These are phyloP conservation scores for Colletotrichum lini DNA, from an alignment of 2,329 filamentous ascomycete species.

Conservation along the genomic window DNA sequence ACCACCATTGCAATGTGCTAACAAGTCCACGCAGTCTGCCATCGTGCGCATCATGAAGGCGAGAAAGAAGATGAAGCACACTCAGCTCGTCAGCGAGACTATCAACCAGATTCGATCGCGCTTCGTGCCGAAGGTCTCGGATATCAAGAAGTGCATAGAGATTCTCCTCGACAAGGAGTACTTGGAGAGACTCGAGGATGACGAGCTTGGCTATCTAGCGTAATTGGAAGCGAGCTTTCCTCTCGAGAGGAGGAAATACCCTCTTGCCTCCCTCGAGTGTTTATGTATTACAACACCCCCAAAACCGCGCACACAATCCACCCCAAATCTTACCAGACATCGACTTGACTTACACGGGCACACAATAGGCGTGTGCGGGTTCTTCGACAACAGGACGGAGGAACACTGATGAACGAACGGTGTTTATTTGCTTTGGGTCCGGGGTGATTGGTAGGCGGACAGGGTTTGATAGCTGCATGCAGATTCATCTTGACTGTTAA, in stretches of 20 bases:
- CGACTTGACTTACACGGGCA: slow-evolving; percentile 32
- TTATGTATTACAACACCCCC: slow-evolving; percentile 40
- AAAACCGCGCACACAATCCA: slow-evolving; percentile 40
- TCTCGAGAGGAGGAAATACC: slow-evolving; percentile 39
- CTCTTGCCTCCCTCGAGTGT: slow-evolving; percentile 33
- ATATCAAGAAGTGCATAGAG: slow-evolving; percentile 99
- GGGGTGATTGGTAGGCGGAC: slow-evolving; percentile 30
- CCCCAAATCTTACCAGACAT: slow-evolving; percentile 32
- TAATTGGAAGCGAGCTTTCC: slow-evolving; percentile 59
- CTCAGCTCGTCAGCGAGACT: slow-evolving; percentile 92
- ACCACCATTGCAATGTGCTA: slow-evolving; percentile 41
- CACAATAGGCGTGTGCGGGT: slow-evolving; percentile 34
- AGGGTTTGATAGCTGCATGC: slow-evolving; percentile 39
- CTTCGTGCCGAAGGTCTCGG: slow-evolving; percentile 91
- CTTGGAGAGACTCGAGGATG: slow-evolving; percentile 92
- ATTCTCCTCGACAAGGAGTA: slow-evolving; percentile 99
- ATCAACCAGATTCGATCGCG: slow-evolving; percentile 95
- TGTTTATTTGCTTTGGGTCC: slow-evolving; percentile 34
- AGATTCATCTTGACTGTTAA: slow-evolving; percentile 31
- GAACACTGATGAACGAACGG: slow-evolving; percentile 30
- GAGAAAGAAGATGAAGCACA: slow-evolving; percentile 98
- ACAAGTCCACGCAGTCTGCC: slow-evolving; percentile 77
- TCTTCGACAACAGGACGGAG: slow-evolving; percentile 37
- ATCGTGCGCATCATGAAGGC: slow-evolving; percentile 99
- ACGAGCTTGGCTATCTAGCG: slow-evolving; percentile 94